Conservation (phyloP, 306 rosid genomes). For the Cucurbita maxima region DNA sequence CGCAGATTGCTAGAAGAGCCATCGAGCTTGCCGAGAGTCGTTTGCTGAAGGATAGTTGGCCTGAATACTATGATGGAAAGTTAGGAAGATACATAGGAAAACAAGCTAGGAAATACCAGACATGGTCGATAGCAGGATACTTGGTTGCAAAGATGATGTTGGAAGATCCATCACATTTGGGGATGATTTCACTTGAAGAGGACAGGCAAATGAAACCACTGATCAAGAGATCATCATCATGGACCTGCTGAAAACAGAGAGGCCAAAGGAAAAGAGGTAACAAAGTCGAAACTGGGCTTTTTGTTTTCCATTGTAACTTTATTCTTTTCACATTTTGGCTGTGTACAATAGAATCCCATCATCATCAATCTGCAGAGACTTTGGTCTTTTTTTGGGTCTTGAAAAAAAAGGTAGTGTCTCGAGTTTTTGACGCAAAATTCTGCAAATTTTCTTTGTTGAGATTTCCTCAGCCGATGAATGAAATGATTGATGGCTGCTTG, state of each 20-base stretch:
- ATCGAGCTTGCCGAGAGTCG: conserved; percentile 7
- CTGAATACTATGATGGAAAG: conserved; percentile 4
- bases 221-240: conserved; percentile 7
- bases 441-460: neutral
- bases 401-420: neutral
- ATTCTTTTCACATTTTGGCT: conserved; percentile 6
- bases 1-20: conserved; percentile 5
- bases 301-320: conserved; percentile 4
- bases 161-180: conserved; percentile 9
- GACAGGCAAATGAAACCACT: conserved; percentile 8
- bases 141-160: conserved; percentile 9
- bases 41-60: conserved; percentile 7
- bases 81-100: conserved; percentile 3
- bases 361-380: neutral
- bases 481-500: neutral
- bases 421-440: conserved; percentile 4
- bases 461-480: conserved; percentile 2
- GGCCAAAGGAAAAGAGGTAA: neutral
- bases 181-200: conserved; percentile 9
- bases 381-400: neutral
- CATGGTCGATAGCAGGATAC: conserved; percentile 10
- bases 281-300: neutral
- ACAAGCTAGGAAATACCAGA: conserved; percentile 9
- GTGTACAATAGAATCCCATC: neutral
- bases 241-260: conserved; percentile 2